phyloP scores from a whole-genome alignment of 257 asterid genomes.

The Solanum chmielewskii region DNA sequence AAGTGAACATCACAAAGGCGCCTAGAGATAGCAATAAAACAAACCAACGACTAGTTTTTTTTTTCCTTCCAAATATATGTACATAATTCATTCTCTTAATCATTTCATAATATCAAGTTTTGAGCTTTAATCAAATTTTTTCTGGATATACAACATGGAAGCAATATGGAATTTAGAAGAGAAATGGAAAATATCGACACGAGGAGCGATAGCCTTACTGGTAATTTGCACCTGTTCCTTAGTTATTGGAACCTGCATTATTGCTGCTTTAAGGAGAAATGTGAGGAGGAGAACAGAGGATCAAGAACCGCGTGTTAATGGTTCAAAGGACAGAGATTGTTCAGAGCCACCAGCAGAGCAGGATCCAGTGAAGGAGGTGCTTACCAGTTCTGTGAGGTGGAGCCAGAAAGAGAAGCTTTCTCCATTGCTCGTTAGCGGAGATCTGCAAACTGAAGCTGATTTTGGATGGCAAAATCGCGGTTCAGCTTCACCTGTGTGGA shows the following conservation, averaged over 20 bases:
- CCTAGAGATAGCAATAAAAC: background rate
- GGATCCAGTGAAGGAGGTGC: conserved; percentile 15
- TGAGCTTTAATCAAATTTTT: background rate
- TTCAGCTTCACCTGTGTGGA: conserved; percentile 67
- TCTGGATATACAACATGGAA: conserved; percentile 28
- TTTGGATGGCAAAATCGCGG: conserved; percentile 39
- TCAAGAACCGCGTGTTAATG: conserved; percentile 21
- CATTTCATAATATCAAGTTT: background rate
- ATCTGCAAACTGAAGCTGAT: conserved; percentile 8
- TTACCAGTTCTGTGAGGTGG: conserved; percentile 49
- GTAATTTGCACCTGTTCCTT: conserved; percentile 28
- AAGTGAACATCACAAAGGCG: background rate
- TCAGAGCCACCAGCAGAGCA: background rate
- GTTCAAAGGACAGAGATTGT: background rate
- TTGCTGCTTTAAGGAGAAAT: conserved; percentile 5
- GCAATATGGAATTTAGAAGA: conserved; percentile 60
- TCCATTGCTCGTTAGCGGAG: conserved; percentile 14
- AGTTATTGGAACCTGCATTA: conserved; percentile 17
- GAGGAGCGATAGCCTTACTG: conserved; percentile 32
- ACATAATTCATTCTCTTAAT: background rate
- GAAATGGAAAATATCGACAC: conserved; percentile 44
- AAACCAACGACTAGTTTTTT: background rate
- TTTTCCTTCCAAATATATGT: background rate
- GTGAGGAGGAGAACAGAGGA: conserved; percentile 10
- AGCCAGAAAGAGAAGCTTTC: conserved; percentile 30